phyloP scores from a whole-genome alignment of 495 filamentous ascomycete species.

The Penicillium cataractarum region DNA sequence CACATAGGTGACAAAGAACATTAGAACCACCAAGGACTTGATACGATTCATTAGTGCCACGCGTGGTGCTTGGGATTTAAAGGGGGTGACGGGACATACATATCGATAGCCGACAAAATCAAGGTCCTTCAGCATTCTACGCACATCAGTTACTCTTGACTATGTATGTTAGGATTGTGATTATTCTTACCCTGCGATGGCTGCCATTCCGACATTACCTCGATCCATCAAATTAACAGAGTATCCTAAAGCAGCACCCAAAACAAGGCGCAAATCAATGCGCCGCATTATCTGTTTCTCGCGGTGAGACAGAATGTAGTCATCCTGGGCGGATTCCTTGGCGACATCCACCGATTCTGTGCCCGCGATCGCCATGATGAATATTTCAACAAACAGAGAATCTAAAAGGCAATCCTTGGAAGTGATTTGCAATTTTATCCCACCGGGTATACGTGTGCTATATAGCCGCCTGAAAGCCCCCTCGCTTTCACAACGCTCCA shows the following conservation, averaged over 20 bases:
- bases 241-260: conserved; percentile 59
- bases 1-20: conserved; percentile 70
- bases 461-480: not conserved
- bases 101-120: conserved; percentile 6
- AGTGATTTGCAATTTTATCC: too few relatives aligned
- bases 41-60: not conserved
- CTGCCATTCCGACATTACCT: conserved; percentile 58
- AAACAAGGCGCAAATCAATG: conserved; percentile 57
- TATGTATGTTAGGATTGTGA: conserved; percentile 24
- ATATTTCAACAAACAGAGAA: not conserved
- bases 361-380: not conserved
- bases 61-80: too few relatives aligned
- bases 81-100: not conserved
- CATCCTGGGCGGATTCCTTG: conserved; percentile 2
- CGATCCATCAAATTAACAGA: conserved; percentile 61
- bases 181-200: conserved; percentile 49
- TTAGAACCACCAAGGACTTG: conserved; percentile 59
- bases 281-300: conserved; percentile 38
- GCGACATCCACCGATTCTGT: not conserved
- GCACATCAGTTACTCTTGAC: not conserved
- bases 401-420: not conserved
- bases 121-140: conserved; percentile 10
- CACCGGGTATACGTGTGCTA: not conserved
- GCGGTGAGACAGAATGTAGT: conserved; percentile 4
- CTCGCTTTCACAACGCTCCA: not conserved